Evolutionary conservation across 768 basidiomycete species (phyloP).

Genomic region (Coprinopsis sp.): DNA sequence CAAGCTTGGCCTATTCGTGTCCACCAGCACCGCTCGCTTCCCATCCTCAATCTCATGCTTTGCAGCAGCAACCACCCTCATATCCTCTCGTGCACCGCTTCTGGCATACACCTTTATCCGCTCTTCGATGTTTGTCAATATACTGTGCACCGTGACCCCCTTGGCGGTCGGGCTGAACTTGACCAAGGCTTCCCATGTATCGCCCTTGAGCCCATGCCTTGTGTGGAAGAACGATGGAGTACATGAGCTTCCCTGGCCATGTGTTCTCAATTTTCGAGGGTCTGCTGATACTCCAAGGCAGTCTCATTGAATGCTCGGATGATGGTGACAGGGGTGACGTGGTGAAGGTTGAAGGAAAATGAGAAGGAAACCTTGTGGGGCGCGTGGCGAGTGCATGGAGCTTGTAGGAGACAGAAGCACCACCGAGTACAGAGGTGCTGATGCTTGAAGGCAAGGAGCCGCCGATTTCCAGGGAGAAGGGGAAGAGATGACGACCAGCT

Average conservation of each 20-base stretch:
- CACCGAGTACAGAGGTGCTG: conserved; percentile 46
- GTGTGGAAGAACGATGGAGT: conserved; percentile 88
- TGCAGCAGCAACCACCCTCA: conserved; percentile 52
- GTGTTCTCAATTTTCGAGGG: conserved; percentile 94
- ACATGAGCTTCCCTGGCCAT: conserved; percentile 98
- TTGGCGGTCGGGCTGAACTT: conserved; percentile 87
- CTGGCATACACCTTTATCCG: conserved; percentile 58
- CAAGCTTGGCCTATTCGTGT: conserved; percentile 19
- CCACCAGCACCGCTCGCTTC: no score
- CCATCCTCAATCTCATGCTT: conserved; percentile 68
- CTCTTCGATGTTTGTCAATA: conserved; percentile 72
- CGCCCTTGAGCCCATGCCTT: conserved; percentile 94
- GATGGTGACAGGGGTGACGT: conserved; percentile 57
- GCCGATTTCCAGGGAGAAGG: conserved; percentile 84
- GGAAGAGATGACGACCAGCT: conserved; percentile 91
- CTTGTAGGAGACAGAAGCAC: conserved; percentile 79
- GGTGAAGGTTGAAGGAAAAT: conserved; percentile 51
- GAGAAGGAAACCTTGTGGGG: conserved; percentile 40
- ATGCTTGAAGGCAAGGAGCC: conserved; percentile 82
- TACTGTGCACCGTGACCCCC: conserved; percentile 66
- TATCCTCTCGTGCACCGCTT: conserved; percentile 53
- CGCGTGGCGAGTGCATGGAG: conserved; percentile 82
- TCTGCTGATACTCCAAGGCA: conserved; percentile 93
- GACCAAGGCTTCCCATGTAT: conserved; percentile 72
- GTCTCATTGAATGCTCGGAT: conserved; percentile 72